phyloP scores from a whole-genome alignment of 192 early-diverging fungal genomes.

The Entomortierella beljakovae region DNA sequence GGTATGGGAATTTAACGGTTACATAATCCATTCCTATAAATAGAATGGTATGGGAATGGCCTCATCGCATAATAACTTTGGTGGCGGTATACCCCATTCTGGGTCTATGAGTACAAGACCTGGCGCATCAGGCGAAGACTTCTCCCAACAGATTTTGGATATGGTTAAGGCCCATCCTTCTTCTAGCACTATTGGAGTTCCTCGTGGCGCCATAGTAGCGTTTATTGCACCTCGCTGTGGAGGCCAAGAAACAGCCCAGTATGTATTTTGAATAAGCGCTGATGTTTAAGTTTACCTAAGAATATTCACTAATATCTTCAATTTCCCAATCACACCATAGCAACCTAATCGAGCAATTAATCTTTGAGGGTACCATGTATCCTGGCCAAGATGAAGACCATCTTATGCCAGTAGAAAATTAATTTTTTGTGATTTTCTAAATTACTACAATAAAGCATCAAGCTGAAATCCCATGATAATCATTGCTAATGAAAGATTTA shows the following conservation, averaged over 20 bases:
- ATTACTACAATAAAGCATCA: no score
- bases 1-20: neutral
- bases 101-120: neutral
- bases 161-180: slow-evolving; percentile 8
- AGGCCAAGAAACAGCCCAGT: slow-evolving; percentile 55
- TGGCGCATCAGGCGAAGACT: neutral
- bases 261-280: neutral
- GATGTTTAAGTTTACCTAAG: slow-evolving; percentile 12
- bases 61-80: slow-evolving; percentile 10
- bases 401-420: no score
- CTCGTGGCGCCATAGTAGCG: slow-evolving; percentile 31
- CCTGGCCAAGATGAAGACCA: slow-evolving; percentile 76
- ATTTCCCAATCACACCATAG: slow-evolving; percentile 14
- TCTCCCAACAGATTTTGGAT: slow-evolving; percentile 11
- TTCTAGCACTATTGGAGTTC: neutral
- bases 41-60: no score
- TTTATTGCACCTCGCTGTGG: slow-evolving; percentile 33
- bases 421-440: no score
- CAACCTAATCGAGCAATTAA: slow-evolving; percentile 62
- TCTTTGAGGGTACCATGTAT: slow-evolving; percentile 75
- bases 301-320: slow-evolving; percentile 5
- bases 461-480: no score
- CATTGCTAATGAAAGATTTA: no score
- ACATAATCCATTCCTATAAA: neutral
- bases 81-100: neutral